Base-by-base conservation (phyloP, 805 yeast species). In the Ogataea ganodermae region DNA sequence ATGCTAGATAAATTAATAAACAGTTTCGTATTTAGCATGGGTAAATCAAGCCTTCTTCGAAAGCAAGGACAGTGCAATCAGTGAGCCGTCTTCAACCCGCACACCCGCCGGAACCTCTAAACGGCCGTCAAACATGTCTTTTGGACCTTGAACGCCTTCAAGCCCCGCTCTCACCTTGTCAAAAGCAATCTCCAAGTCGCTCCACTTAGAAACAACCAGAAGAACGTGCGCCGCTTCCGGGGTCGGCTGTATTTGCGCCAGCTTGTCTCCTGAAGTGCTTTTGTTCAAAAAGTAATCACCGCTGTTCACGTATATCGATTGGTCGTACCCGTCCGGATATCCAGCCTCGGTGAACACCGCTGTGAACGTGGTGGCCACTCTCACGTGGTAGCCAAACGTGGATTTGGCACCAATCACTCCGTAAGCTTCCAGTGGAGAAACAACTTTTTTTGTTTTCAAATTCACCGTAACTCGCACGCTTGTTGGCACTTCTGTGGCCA, bases 401-500 rank as follows among this genome's bases (percentile, higher is more conserved):
- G 80, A 70, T 49, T 75, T 76, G 16, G 80, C 78, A 1, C 91
- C 90, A 10, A 72, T 67, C 30, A 70, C 67, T 1, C 85, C 87
- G 55, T 88, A 86, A 0, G 94, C 95, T 41, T 77, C 82, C 9
- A 70, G 55, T 6, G 94, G 89, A 0, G 89, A 79, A 0, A 88
- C 94, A 10, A 89, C 79, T 45, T 75, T 76, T 42, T 74, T 76
- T 9, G 76, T 77, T 37, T 79, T 70, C 8, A 81, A 52, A 58
- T 91, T 89, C 1, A 91, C 88, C 0, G 95, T 88, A 8, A 91
- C 96, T 54, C 96, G 72, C 13, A 85, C 89, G 56, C 86, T 81
- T 0, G 80, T 76, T 2, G 96, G 96, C 3, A 88, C 83, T 48
- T 81, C 82, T 52, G 77, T 79, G 6, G 65, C 66, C 42, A 90